phyloP scores from a whole-genome alignment of 1,284 basidiomycete species.

The Ustilago trichophora region DNA sequence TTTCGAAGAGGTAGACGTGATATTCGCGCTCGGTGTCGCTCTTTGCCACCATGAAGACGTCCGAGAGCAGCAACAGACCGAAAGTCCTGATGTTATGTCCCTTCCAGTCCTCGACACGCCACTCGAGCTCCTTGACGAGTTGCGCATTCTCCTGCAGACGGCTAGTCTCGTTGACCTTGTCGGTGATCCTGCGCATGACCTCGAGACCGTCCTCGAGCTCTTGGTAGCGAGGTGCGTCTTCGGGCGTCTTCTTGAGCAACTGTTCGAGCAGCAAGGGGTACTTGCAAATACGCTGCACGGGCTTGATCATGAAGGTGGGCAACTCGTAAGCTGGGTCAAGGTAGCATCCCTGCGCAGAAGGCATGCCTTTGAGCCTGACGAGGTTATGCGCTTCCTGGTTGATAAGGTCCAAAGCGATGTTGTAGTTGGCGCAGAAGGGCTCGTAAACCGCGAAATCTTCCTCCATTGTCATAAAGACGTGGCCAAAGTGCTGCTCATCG shows the following conservation, averaged over 20 bases:
- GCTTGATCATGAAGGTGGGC: conserved; percentile 82
- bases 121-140: conserved; percentile 87
- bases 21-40: conserved; percentile 96
- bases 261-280: conserved; percentile 74
- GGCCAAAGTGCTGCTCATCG: conserved; percentile 73
- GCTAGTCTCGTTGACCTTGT: conserved; percentile 94
- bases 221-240: conserved; percentile 69
- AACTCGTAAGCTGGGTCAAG: conserved; percentile 75
- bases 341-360: conserved; percentile 59
- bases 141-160: conserved; percentile 81
- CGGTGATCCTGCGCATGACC: conserved; percentile 90
- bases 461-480: conserved; percentile 79
- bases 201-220: conserved; percentile 85
- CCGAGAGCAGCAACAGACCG: conserved; percentile 89
- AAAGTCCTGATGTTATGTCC: conserved; percentile 94
- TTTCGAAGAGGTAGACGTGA: conserved; percentile 97
- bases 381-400: conserved; percentile 67
- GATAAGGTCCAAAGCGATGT: conserved; percentile 80
- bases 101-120: conserved; percentile 98
- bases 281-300: conserved; percentile 80
- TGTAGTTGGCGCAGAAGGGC: conserved; percentile 90
- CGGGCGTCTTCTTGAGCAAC: conserved; percentile 74
- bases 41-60: conserved; percentile 95
- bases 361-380: conserved; percentile 51
- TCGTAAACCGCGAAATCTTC: conserved; percentile 75